These are phyloP conservation scores for Ophiocordyceps sinensis DNA, from an alignment of 2,329 filamentous ascomycete genomes.

Conservation along the genomic window DNA sequence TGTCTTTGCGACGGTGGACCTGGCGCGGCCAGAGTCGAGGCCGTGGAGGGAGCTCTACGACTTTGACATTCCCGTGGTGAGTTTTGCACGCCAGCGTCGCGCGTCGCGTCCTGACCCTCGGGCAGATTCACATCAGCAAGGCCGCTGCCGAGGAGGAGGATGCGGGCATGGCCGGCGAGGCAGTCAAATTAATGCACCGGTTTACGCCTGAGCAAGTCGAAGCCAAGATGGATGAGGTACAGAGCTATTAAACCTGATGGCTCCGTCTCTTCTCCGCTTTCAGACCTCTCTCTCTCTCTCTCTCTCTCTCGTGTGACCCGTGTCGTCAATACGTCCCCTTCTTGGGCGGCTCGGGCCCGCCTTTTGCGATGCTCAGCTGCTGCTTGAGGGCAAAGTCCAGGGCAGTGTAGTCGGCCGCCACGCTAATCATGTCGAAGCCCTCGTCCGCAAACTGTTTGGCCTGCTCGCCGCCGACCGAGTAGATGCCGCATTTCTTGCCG, in stretches of 20 bases:
- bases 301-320: background rate
- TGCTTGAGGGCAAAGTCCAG: constrained; percentile 29
- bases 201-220: constrained; percentile 54
- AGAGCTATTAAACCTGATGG: constrained; percentile 11
- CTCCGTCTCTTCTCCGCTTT: too few species aligned
- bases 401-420: constrained; percentile 39
- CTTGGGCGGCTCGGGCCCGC: constrained; percentile 19
- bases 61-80: constrained; percentile 68
- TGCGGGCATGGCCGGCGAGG: constrained; percentile 39
- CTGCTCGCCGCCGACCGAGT: constrained; percentile 40
- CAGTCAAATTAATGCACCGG: constrained; percentile 64
- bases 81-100: constrained; percentile 10
- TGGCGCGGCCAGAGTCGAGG: constrained; percentile 47
- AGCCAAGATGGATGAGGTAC: constrained; percentile 51
- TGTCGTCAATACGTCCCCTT: constrained; percentile 25
- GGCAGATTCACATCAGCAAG: constrained; percentile 50
- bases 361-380: constrained; percentile 31
- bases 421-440: constrained; percentile 48
- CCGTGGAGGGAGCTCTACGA: constrained; percentile 63
- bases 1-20: constrained; percentile 54
- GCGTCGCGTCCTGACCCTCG: background rate
- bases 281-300: too few species aligned
- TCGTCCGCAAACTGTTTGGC: constrained; percentile 37
- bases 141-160: constrained; percentile 32
- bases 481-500: constrained; percentile 53